Percentiles rank a stretch among this genome's conserved stretches.
These are phyloP conservation scores for Zygosaccharomyces lentus DNA, from an alignment of 805 yeast genomes.

Conservation along the genomic window DNA sequence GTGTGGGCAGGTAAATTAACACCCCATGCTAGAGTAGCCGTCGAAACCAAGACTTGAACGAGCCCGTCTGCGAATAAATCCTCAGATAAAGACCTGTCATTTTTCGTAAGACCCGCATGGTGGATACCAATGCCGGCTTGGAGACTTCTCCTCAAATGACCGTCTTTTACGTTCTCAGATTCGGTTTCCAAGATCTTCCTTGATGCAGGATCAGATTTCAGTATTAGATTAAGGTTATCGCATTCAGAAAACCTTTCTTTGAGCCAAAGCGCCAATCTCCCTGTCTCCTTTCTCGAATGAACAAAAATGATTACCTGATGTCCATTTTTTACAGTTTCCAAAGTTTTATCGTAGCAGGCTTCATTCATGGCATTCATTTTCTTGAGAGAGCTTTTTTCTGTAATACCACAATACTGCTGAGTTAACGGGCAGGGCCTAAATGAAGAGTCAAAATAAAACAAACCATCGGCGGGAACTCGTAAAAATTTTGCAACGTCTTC, in stretches of 20 bases:
- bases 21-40: conserved; percentile 97
- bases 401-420: conserved; percentile 83
- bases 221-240: conserved; percentile 43
- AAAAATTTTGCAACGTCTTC: conserved; percentile 80
- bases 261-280: conserved; percentile 72
- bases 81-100: conserved; percentile 74
- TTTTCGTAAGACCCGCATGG: conserved; percentile 80
- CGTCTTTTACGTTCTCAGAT: conserved; percentile 50
- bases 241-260: conserved; percentile 57
- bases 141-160: conserved; percentile 53
- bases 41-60: conserved; percentile 76
- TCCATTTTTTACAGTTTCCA: conserved; percentile 55
- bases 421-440: conserved; percentile 90
- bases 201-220: conserved; percentile 50
- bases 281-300: conserved; percentile 90
- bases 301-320: conserved; percentile 88
- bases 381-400: conserved; percentile 76
- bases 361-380: conserved; percentile 80
- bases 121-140: conserved; percentile 81
- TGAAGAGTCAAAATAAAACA: conserved; percentile 77
- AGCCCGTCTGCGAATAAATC: conserved; percentile 86
- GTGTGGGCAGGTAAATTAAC: conserved; percentile 94
- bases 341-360: conserved; percentile 77
- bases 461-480: conserved; percentile 56
- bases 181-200: conserved; percentile 61